These are phyloP conservation scores for Meyerozyma sp. DNA, from an alignment of 1,139 yeast species.

Conservation along the genomic window DNA sequence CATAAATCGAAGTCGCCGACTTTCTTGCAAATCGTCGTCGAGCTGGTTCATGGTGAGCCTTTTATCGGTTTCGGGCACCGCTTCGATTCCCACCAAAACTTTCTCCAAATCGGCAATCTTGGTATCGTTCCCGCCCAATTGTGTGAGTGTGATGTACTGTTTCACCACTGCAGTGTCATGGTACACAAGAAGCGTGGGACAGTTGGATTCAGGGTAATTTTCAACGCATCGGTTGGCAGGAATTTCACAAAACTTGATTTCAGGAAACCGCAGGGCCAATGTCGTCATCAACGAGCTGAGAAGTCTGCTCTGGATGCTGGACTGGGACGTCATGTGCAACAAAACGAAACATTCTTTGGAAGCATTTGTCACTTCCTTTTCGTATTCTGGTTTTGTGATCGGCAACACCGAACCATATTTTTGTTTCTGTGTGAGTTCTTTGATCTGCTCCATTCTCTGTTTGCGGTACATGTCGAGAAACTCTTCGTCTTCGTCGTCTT, in stretches of 20 bases:
- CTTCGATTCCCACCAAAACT: slow-evolving; percentile 59
- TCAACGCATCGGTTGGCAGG: slow-evolving; percentile 87
- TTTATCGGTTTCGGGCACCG: slow-evolving; percentile 60
- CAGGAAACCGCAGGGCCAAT: slow-evolving; percentile 60
- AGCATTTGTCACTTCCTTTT: slow-evolving; percentile 77
- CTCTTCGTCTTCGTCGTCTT: slow-evolving; percentile 74
- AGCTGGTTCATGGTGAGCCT: slow-evolving; percentile 61
- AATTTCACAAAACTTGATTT: slow-evolving; percentile 86
- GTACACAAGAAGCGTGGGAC: slow-evolving; percentile 87
- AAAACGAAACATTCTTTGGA: slow-evolving; percentile 58
- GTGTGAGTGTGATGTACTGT: slow-evolving; percentile 73
- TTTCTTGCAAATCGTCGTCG: slow-evolving; percentile 44
- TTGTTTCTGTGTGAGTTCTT: slow-evolving; percentile 52
- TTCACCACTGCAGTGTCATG: slow-evolving; percentile 68
- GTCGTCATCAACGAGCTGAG: slow-evolving; percentile 49
- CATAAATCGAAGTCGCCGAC: slow-evolving; percentile 46
- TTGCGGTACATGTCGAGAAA: slow-evolving; percentile 69
- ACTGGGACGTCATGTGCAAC: slow-evolving; percentile 69
- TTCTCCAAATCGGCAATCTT: slow-evolving; percentile 63
- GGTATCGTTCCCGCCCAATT: slow-evolving; percentile 81
- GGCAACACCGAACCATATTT: slow-evolving; percentile 75
- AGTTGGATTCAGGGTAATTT: slow-evolving; percentile 80
- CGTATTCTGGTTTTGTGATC: slow-evolving; percentile 82
- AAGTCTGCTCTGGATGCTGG: slow-evolving; percentile 69
- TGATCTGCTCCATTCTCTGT: slow-evolving; percentile 70